Evolutionary conservation across 352 stramenopile species (phyloP).

Genomic region (Pythium aristosporum): DNA sequence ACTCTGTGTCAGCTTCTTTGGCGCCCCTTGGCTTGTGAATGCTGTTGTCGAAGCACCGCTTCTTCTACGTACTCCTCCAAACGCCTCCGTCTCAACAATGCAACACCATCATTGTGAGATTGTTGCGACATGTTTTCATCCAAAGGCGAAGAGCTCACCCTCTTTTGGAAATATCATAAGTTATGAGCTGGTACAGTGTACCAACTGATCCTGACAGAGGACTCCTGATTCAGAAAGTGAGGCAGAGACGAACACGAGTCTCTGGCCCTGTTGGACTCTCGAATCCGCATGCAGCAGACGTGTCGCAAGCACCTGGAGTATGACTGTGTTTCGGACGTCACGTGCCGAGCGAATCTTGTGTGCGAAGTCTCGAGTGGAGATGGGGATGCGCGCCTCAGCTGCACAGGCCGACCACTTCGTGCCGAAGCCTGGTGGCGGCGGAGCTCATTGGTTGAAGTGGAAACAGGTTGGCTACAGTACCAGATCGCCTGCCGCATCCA

Average conservation of each 20-base stretch:
- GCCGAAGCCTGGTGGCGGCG: neutral
- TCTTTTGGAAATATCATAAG: conserved; percentile 14
- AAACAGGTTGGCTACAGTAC: neutral
- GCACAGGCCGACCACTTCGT: conserved; percentile 9
- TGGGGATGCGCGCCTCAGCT: conserved; percentile 19
- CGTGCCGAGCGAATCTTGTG: neutral
- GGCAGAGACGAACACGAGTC: neutral
- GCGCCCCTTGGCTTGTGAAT: no score
- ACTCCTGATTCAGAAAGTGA: neutral
- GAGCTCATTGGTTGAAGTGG: conserved; percentile 9
- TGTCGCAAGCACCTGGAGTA: neutral
- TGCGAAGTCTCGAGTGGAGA: conserved; percentile 1
- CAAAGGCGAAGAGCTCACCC: neutral
- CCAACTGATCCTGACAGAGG: neutral
- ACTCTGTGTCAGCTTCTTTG: no score
- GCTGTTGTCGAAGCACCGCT: neutral
- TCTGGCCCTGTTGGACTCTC: neutral
- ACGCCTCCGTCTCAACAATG: neutral
- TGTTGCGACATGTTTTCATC: neutral
- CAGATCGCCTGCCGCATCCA: conserved; percentile 2
- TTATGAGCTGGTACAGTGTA: conserved; percentile 2
- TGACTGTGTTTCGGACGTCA: neutral
- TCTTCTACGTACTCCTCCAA: neutral
- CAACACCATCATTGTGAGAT: neutral
- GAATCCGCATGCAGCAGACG: neutral